Base-by-base conservation (phyloP, 73 alveolate genomes). In the Symbiodinium natans region DNA sequence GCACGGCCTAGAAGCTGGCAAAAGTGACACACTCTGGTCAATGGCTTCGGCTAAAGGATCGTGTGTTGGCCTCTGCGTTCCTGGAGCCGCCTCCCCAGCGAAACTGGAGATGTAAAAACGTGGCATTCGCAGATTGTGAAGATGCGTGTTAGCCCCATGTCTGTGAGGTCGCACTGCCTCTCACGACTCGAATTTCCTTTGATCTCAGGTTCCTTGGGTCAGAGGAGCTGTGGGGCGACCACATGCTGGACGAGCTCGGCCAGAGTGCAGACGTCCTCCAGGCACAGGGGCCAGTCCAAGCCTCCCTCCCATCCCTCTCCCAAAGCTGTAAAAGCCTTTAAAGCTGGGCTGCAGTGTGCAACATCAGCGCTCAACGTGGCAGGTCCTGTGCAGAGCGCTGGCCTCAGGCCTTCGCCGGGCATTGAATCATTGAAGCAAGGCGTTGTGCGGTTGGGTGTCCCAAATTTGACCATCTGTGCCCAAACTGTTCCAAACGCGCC, bases 141-240 rank as follows among this genome's bases (percentile, higher is more conserved):
- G 83, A 23, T 73, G 38, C 19, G 17, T 11, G 39, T 73, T 4
- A 11, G 34, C 4, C 40, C 83, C 83, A 13, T 73, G 21, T 13
- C 21, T 21, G 13, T 54, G 40, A 8, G 40, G 7, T 8, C 83
- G 9, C 83, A 38, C 23, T 17, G 63, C 63, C 41, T 1, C 39
- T 23, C 29, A n/a, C 82, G 0, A 10, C 85, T 3, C 85, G 42
- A 21, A n/a, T 27, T 6, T 13, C 31, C 10, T 10, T n/a, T 19
- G 85, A 21, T 42, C 80, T 41, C 15, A 85, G 93, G 93, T 85
- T 42, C 38, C 31, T 85, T 80, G 93, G 93, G 27, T 42, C 80
- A 23, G 93, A 85, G 34, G 93, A 85, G 34, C 27, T 85, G 34
- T 85, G 93, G 93, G 93, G 93, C 25, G 92, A 83, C 19, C 54